A percentile compares a stretch with the other conserved stretches of the same genome.
Conservation (phyloP, 169 alveolate species). For the Plasmodium relictum region DNA sequence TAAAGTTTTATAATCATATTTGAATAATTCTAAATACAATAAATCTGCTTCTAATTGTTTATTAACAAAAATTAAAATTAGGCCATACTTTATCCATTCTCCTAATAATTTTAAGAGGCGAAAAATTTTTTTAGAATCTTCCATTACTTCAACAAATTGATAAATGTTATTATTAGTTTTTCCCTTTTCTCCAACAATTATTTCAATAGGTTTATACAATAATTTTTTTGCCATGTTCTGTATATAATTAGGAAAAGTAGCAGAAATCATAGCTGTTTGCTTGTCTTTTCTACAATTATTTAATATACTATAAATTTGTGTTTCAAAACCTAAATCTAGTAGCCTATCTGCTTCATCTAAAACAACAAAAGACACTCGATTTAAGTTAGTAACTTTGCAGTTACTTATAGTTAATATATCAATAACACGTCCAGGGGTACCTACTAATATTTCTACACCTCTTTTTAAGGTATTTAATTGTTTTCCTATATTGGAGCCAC, state of each 20-base stretch:
- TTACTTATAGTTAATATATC: conserved; percentile 94
- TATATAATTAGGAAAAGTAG: conserved; percentile 98
- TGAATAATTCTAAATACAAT: conserved; percentile 88
- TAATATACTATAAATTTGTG: conserved; percentile 95
- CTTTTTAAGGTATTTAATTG: conserved; percentile 93
- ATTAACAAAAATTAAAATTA: conserved; percentile 96
- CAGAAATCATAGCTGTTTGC: conserved; percentile 98
- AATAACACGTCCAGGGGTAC: conserved; percentile 98
- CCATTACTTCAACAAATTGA: conserved; percentile 94
- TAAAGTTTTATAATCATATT: conserved; percentile 92
- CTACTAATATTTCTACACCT: conserved; percentile 97
- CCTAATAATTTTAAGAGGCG: conserved; percentile 96
- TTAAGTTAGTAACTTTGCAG: conserved; percentile 94
- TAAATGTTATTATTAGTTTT: conserved; percentile 94
- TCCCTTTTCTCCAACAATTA: conserved; percentile 94
- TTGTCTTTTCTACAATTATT: conserved; percentile 94
- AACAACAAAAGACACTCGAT: conserved; percentile 96
- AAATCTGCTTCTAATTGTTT: conserved; percentile 97
- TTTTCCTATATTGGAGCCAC: conserved; percentile 95
- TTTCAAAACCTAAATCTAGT: conserved; percentile 98
- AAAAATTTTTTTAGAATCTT: conserved; percentile 90
- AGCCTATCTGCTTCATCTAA: conserved; percentile 99
- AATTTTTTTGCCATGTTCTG: conserved; percentile 96
- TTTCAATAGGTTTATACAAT: conserved; percentile 96
- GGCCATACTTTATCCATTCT: conserved; percentile 96